These are phyloP conservation scores for Hysterium pulicare DNA, from an alignment of 2,329 filamentous ascomycete species.

Conservation along the genomic window DNA sequence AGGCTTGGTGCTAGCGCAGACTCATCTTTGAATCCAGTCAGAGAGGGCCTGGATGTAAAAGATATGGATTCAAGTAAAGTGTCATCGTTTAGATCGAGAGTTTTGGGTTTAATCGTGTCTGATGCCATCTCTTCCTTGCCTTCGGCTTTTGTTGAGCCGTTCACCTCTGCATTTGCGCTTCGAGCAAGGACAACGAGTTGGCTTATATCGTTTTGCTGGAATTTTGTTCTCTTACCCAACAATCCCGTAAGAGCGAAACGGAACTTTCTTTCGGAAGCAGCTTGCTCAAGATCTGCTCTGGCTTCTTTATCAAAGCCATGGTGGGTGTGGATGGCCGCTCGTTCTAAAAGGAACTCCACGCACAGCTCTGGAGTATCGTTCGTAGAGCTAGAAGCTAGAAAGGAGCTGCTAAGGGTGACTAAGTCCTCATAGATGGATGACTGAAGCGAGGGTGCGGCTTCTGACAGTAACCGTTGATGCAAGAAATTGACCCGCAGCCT, in stretches of 20 bases:
- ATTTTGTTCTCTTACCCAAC: constrained; percentile 80
- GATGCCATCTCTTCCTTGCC: constrained; percentile 10
- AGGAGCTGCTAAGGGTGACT: constrained; percentile 50
- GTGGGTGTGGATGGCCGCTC: constrained; percentile 77
- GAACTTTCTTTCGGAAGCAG: constrained; percentile 66
- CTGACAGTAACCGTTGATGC: constrained; percentile 65
- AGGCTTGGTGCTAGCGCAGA: constrained; percentile 60
- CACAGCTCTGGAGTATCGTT: constrained; percentile 23
- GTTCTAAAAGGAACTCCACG: constrained; percentile 74
- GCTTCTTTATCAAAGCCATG: constrained; percentile 79
- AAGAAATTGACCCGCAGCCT: constrained; percentile 70
- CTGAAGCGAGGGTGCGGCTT: constrained; percentile 59
- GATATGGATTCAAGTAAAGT: constrained; percentile 85
- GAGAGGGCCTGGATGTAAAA: constrained; percentile 60
- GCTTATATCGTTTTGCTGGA: constrained; percentile 74
- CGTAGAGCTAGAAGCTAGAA: constrained; percentile 21
- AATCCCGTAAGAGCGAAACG: constrained; percentile 80
- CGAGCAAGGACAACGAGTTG: constrained; percentile 89
- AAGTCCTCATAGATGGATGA: constrained; percentile 59
- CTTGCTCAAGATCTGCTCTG: constrained; percentile 64
- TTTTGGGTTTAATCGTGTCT: constrained; percentile 54
- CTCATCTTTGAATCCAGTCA: constrained; percentile 43
- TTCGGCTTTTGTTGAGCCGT: constrained; percentile 6
- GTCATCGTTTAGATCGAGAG: constrained; percentile 82
- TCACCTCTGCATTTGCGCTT: constrained; percentile 50